Base-by-base conservation (phyloP, 768 basidiomycete species). In the Tricholoma furcatifolium region DNA sequence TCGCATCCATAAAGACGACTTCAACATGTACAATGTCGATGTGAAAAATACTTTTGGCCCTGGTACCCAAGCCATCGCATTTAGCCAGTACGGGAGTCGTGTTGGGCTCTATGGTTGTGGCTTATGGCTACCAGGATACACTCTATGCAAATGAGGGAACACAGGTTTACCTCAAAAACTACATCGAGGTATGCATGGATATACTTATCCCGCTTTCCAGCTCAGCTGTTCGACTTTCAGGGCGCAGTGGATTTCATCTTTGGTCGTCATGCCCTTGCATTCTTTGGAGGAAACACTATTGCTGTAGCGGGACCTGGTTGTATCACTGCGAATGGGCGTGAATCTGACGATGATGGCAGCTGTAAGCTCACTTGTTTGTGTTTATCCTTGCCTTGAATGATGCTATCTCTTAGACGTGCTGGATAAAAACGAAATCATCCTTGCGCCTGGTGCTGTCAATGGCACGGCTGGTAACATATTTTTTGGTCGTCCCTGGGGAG, bases 231-330 rank as follows among this genome's bases (percentile, higher is more conserved):
- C 17, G 23, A 30, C 27, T 3, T 24, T 12, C 18, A 79, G 76
- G 78, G 78, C 31, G 77, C 77, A 0, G 67, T 67, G 1, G 78
- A 81, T 54, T 81, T 81, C 54, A 78, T 80, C 43, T 80, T 79
- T 51, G 80, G 80, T 11, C 74, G 72, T 32, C 31, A 42, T 35
- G 75, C 74, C 4, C 63, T 65, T 38, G 77, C 76, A 1, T 80
- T 74, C 62, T 80, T 80, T 48, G 75, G 74, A 12, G 71, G 74
- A 0, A 79, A 78, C 52, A 79, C 76, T 0, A 77, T 81, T 23
- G 77, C 67, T 0, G 70, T 76, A 8, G 70, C 67, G 6, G 76
- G 67, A 35, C 62, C 69, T 31, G 80, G 79, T 6, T 77, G 61
- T 43, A 67, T 81, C 24, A 80, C 79, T 6, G 80, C 80, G 1